Evolutionary conservation across 169 alveolate species (phyloP).

Genomic region (Babesia ovata): DNA sequence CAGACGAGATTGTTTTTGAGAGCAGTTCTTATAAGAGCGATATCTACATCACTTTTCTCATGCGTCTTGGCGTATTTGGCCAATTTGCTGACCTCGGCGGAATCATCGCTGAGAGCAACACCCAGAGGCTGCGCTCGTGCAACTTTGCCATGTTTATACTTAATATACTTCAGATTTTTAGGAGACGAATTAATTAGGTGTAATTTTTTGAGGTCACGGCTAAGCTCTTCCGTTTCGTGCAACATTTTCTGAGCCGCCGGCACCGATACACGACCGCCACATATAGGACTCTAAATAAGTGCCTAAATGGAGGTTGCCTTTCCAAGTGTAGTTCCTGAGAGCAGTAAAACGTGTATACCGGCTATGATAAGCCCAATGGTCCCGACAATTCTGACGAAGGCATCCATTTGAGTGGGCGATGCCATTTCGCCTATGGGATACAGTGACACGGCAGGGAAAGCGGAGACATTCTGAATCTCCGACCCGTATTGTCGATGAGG

Average conservation of each 20-base stretch:
- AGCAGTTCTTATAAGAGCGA: constrained; percentile 78
- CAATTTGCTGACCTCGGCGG: constrained; percentile 49
- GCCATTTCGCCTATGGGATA: constrained; percentile 81
- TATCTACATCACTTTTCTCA: constrained; percentile 80
- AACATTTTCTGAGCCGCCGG: constrained; percentile 22
- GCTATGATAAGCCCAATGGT: constrained; percentile 82
- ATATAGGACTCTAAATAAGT: constrained; percentile 5
- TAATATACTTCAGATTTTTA: constrained; percentile 11
- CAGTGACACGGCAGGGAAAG: constrained; percentile 76
- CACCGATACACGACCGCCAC: constrained; percentile 11
- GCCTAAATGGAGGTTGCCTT: constrained; percentile 35
- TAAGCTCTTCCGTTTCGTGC: constrained; percentile 20
- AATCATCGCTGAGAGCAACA: constrained; percentile 19
- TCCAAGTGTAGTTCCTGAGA: constrained; percentile 58
- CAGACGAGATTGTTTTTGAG: constrained; percentile 84
- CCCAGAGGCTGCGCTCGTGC: constrained; percentile 33
- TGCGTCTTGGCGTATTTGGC: constrained; percentile 66
- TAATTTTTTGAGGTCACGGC: constrained; percentile 19
- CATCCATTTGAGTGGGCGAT: constrained; percentile 77
- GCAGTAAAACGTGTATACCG: constrained; percentile 44
- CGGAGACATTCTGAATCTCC: constrained; percentile 70
- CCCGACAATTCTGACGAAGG: constrained; percentile 83
- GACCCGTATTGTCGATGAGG: constrained; percentile 65
- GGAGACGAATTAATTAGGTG: constrained; percentile 11
- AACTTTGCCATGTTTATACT: neutral